These are phyloP conservation scores for Globisporangium splendens DNA, from an alignment of 352 stramenopile species.

Conservation along the genomic window DNA sequence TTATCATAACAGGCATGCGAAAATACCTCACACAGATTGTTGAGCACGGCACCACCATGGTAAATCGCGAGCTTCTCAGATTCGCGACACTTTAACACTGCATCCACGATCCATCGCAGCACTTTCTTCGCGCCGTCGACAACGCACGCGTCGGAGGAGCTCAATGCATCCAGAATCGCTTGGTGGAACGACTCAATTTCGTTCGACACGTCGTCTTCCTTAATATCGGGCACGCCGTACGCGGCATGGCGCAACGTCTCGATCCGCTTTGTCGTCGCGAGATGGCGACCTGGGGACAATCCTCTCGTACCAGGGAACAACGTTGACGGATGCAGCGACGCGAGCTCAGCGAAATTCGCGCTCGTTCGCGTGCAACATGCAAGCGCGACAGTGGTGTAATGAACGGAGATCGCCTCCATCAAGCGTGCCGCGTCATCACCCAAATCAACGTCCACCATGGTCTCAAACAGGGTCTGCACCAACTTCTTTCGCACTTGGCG, in stretches of 20 bases:
- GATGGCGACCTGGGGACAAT: constrained; percentile 69
- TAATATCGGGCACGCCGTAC: constrained; percentile 64
- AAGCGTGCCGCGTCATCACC: constrained; percentile 50
- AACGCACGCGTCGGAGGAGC: constrained; percentile 52
- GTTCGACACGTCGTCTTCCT: constrained; percentile 42
- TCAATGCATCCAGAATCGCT: constrained; percentile 59
- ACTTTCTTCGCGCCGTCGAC: constrained; percentile 55
- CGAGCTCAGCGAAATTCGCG: constrained; percentile 67
- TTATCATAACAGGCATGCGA: constrained; percentile 86
- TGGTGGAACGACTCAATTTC: constrained; percentile 69
- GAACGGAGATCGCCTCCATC: constrained; percentile 46
- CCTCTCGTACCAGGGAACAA: constrained; percentile 73
- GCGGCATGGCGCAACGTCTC: constrained; percentile 70
- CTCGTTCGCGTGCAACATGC: constrained; percentile 46
- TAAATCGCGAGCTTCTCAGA: constrained; percentile 38
- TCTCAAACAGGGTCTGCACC: constrained; percentile 65
- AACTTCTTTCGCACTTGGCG: constrained; percentile 44
- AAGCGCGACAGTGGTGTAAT: constrained; percentile 54
- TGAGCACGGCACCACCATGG: constrained; percentile 65
- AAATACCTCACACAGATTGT: constrained; percentile 77
- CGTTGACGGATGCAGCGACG: constrained; percentile 66
- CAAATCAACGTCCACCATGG: constrained; percentile 74
- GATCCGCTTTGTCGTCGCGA: constrained; percentile 77
- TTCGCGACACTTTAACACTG: constrained; percentile 32
- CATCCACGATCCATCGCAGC: constrained; percentile 51